Conservation (phyloP, 768 basidiomycete species). For the Auriculariales sp. region DNA sequence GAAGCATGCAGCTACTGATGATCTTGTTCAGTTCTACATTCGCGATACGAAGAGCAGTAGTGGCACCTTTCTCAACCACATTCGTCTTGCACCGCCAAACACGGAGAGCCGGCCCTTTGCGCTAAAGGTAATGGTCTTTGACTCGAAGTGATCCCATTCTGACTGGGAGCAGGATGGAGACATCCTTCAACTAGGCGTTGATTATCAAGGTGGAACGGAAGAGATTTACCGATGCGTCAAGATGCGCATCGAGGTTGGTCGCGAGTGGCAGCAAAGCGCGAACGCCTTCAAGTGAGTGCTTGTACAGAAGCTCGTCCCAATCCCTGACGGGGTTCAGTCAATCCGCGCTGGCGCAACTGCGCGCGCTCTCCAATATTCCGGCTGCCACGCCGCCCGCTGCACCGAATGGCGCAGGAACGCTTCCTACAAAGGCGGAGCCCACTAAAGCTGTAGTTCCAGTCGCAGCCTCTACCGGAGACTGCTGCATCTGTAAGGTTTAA, state of each 20-base stretch:
- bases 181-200: constrained; percentile 86
- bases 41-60: constrained; percentile 80
- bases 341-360: constrained; percentile 69
- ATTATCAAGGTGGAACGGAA: constrained; percentile 94
- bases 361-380: constrained; percentile 36
- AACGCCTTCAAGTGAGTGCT: constrained; percentile 80
- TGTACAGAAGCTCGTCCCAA: constrained; percentile 5
- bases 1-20: neutral
- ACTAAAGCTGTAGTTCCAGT: too few species aligned
- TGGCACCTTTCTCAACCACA: constrained; percentile 93
- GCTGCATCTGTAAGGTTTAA: constrained; percentile 91
- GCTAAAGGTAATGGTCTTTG: constrained; percentile 30
- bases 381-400: constrained; percentile 10
- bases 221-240: constrained; percentile 96
- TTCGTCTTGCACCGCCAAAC: constrained; percentile 72
- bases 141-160: neutral
- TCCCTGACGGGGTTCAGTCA: constrained; percentile 27
- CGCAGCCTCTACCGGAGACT: constrained; percentile 47
- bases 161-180: constrained; percentile 53
- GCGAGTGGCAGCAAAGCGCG: constrained; percentile 79
- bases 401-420: neutral
- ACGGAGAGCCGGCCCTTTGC: constrained; percentile 62
- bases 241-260: constrained; percentile 78
- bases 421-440: neutral
- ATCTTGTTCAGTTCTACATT: constrained; percentile 52